Percentiles rank a stretch among this genome's conserved stretches.
These are phyloP conservation scores for Cyanidiococcus yangmingshanensis DNA, from an alignment of 23 red algal species.

Conservation along the genomic window DNA sequence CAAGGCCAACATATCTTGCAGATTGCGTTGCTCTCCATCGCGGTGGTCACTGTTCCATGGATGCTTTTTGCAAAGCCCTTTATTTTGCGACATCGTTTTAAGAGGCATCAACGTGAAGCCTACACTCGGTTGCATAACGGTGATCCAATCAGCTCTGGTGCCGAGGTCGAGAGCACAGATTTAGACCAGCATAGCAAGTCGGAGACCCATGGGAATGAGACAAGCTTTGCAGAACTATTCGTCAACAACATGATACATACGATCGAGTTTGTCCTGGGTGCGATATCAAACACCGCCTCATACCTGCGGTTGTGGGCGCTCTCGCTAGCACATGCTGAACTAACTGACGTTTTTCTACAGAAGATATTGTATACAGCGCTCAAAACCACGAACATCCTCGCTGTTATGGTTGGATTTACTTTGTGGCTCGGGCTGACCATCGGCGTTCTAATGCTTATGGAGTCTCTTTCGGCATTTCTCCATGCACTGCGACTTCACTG, in stretches of 20 bases:
- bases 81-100: constrained; percentile 36
- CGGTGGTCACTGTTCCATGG: constrained; percentile 83
- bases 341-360: constrained; percentile 83
- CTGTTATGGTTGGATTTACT: constrained; percentile 62
- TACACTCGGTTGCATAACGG: not conserved
- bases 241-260: constrained; percentile 98
- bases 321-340: constrained; percentile 75
- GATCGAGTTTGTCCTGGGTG: constrained; percentile 98
- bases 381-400: constrained; percentile 41
- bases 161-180: not conserved
- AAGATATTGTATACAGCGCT: constrained; percentile 72
- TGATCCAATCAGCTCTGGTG: not conserved
- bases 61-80: constrained; percentile 95
- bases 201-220: constrained; percentile 34
- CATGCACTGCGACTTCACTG: constrained; percentile 87
- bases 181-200: not conserved
- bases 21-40: constrained; percentile 40
- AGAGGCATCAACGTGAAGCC: not conserved
- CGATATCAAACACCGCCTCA: constrained; percentile 92
- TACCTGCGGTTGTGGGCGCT: constrained; percentile 95
- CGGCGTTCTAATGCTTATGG: constrained; percentile 91
- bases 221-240: constrained; percentile 83
- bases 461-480: constrained; percentile 84
- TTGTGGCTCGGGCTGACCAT: constrained; percentile 82
- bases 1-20: constrained; percentile 62